Conservation (phyloP, 768 basidiomycete species). For the Macrocybe gigantea region DNA sequence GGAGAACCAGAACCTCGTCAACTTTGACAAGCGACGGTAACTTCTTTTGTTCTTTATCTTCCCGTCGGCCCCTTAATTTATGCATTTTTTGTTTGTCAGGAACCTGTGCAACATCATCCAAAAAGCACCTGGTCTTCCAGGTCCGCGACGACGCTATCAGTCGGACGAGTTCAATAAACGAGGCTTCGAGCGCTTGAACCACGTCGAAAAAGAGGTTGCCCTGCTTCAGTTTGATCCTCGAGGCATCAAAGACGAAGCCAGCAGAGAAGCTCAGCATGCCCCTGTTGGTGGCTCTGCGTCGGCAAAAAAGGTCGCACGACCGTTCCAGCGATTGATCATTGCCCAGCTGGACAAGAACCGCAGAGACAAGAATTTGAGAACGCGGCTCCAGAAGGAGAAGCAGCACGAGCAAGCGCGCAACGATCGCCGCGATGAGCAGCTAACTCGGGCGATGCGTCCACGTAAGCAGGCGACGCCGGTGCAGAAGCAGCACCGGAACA, state of each 20-base stretch:
- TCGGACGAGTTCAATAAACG: slow-evolving; percentile 55
- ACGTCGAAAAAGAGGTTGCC: slow-evolving; percentile 65
- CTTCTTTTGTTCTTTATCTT: slow-evolving; percentile 9
- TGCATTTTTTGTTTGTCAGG: slow-evolving; percentile 28
- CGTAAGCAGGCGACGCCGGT: slow-evolving; percentile 36
- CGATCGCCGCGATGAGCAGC: slow-evolving; percentile 70
- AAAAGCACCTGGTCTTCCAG: slow-evolving; percentile 41
- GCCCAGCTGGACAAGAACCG: slow-evolving; percentile 79
- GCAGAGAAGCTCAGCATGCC: slow-evolving; percentile 50
- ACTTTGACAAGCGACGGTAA: slow-evolving; percentile 80
- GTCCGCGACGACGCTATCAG: slow-evolving; percentile 34
- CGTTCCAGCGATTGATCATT: slow-evolving; percentile 59
- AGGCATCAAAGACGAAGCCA: slow-evolving; percentile 70
- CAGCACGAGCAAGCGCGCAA: slow-evolving; percentile 64
- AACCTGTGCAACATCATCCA: slow-evolving; percentile 62
- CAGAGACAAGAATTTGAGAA: slow-evolving; percentile 65
- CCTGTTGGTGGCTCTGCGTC: slow-evolving; percentile 32
- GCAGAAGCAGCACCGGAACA: slow-evolving; percentile 76
- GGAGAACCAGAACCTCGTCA: slow-evolving; percentile 58
- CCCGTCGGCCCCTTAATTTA: no score
- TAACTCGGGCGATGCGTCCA: slow-evolving; percentile 71
- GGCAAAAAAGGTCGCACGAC: slow-evolving; percentile 50
- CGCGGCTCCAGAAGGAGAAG: slow-evolving; percentile 71
- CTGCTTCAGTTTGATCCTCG: slow-evolving; percentile 63
- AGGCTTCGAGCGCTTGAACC: slow-evolving; percentile 72